Evolutionary conservation across 2,329 filamentous ascomycete species (phyloP).

Genomic region (Alternaria dauci): DNA sequence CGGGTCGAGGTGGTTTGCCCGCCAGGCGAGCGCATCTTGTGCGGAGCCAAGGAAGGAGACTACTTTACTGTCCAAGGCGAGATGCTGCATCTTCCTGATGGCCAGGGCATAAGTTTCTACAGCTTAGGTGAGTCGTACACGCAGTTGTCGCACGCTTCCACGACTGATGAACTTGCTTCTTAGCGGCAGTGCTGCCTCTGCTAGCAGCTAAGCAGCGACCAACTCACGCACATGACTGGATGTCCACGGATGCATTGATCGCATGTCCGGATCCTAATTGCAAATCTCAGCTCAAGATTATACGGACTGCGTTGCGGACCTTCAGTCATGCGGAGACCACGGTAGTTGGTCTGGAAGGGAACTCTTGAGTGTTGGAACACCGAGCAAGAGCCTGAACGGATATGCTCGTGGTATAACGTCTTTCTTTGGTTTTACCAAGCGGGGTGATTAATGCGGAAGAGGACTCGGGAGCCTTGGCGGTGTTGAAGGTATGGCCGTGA

Average conservation of each 20-base stretch:
- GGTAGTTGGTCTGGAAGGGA: conserved; percentile 7
- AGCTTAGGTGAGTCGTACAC: conserved; percentile 10
- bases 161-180: neutral
- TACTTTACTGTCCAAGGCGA: conserved; percentile 18
- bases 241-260: conserved; percentile 21
- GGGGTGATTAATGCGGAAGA: neutral
- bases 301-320: conserved; percentile 12
- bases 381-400: neutral
- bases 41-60: conserved; percentile 17
- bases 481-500: neutral
- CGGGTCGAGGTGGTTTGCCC: conserved; percentile 19
- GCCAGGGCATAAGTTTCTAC: conserved; percentile 19
- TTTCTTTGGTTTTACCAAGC: neutral
- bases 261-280: conserved; percentile 23
- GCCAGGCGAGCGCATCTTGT: conserved; percentile 16
- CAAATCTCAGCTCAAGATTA: conserved; percentile 21
- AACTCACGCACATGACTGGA: conserved; percentile 21
- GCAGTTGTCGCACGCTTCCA: neutral
- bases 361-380: neutral
- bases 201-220: conserved; percentile 19
- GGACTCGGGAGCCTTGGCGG: neutral
- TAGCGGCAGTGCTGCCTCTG: conserved; percentile 16
- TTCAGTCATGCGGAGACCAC: conserved; percentile 21
- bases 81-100: conserved; percentile 18
- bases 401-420: neutral